phyloP scores from a whole-genome alignment of 345 rosid genomes.

The Salix koriyanagi region DNA sequence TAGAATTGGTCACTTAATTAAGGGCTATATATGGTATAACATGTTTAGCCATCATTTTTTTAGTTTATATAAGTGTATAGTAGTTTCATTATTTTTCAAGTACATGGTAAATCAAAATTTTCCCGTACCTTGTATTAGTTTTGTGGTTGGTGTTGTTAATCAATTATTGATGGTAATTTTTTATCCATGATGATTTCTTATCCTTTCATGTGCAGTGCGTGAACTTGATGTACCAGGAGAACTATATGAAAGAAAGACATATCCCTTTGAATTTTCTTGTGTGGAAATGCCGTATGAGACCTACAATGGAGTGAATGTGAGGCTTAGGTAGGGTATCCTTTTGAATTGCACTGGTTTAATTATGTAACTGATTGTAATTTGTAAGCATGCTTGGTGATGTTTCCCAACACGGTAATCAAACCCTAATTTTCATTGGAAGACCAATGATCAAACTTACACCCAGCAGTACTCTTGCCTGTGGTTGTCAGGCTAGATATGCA shows the following conservation, averaged over 20 bases:
- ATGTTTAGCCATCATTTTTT: too few relatives aligned
- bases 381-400: background rate
- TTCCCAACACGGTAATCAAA: background rate
- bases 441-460: background rate
- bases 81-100: background rate
- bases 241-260: constrained; percentile 42
- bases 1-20: background rate
- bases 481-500: background rate
- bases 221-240: constrained; percentile 52
- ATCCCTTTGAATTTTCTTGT: constrained; percentile 55
- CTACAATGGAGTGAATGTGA: constrained; percentile 51
- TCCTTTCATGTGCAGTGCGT: constrained; percentile 32
- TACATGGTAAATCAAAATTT: background rate
- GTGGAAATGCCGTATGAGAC: constrained; percentile 62
- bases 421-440: background rate
- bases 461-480: background rate
- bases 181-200: background rate
- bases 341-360: background rate
- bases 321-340: constrained; percentile 40
- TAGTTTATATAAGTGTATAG: background rate
- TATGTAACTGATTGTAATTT: background rate
- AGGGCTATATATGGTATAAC: background rate
- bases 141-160: background rate
- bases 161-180: background rate
- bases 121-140: background rate